Evolutionary conservation across 139 green algal genomes (phyloP), one percentile per base, ranked within the genome.

Genomic region (Haematococcus lacustris): DNA sequence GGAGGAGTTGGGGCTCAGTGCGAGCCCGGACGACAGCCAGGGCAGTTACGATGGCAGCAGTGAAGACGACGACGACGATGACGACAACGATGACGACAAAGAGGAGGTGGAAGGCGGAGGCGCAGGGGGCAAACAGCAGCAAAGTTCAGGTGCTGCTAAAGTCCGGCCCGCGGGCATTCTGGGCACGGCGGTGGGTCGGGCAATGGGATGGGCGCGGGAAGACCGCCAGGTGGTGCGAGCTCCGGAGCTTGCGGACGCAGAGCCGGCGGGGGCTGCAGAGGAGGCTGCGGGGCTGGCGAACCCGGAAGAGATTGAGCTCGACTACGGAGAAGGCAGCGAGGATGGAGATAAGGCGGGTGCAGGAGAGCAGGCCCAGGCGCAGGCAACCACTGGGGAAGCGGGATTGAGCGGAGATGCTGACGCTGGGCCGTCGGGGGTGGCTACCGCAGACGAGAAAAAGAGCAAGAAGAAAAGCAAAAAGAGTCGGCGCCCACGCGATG

Each of bases 151-250:
- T n/a, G n/a, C n/a, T n/a, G n/a, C n/a, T n/a, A n/a, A n/a, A n/a
- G n/a, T n/a, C n/a, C n/a, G n/a, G n/a, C n/a, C n/a, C n/a, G n/a
- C n/a, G n/a, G n/a, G n/a, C n/a, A n/a, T n/a, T n/a, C n/a, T n/a
- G n/a, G n/a, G 69, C 35, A 9, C 43, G 43, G 62, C 60, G 6
- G 62, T 50, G 71, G 35, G 2, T 43, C 33, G 35, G 21, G 62
- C 41, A 26, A 76, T 80, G 78, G 73, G 78, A 26, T 81, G 79
- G 79, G 62, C 37, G 35, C 67, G 74, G 50, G 79, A 81, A 43
- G 63, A 71, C 30, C 40, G 62, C 30, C 68, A 13, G 38, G 67
- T 65, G 3, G 47, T 64, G 47, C 47, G 47, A 1, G 76, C 0
- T 34, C 61, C 47, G 71, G 21, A 39, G 71, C 3, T 38, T 21